Conservation (phyloP, 2,329 filamentous ascomycete genomes). For the Lachnellula cervina region DNA sequence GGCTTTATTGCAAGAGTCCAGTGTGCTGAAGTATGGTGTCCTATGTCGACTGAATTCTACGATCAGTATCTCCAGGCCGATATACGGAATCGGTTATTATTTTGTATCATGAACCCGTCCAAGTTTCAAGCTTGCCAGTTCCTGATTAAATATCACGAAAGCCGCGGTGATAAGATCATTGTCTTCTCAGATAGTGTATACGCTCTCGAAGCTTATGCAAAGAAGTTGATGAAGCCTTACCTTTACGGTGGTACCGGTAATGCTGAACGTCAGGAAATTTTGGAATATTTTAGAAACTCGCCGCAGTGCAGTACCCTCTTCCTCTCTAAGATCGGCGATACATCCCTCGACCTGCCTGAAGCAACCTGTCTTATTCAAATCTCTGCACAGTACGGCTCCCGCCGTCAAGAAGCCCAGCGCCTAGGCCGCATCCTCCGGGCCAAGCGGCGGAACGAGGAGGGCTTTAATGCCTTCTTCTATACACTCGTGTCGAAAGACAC, state of each 20-base stretch:
- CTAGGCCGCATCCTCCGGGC: slow-evolving; percentile 89
- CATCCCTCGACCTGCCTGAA: slow-evolving; percentile 93
- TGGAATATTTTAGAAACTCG: slow-evolving; percentile 92
- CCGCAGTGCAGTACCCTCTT: slow-evolving; percentile 85
- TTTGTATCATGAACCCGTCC: slow-evolving; percentile 96
- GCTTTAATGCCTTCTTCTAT: slow-evolving; percentile 99
- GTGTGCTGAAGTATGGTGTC: slow-evolving; percentile 98
- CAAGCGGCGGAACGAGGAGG: slow-evolving; percentile 93
- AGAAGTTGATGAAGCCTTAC: slow-evolving; percentile 77
- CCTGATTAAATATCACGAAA: slow-evolving; percentile 96
- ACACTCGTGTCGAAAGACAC: slow-evolving; percentile 96
- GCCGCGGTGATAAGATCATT: slow-evolving; percentile 92
- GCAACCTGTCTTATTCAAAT: slow-evolving; percentile 97
- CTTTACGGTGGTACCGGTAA: slow-evolving; percentile 89
- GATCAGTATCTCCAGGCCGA: slow-evolving; percentile 79
- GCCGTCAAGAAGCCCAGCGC: slow-evolving; percentile 91
- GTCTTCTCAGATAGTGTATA: slow-evolving; percentile 98
- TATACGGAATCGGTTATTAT: slow-evolving; percentile 59
- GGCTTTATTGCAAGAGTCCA: slow-evolving; percentile 96
- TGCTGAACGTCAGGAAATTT: slow-evolving; percentile 80
- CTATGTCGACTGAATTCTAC: slow-evolving; percentile 98
- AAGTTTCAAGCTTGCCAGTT: slow-evolving; percentile 98
- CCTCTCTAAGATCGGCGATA: slow-evolving; percentile 95
- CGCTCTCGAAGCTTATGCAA: slow-evolving; percentile 78
- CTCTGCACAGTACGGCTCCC: slow-evolving; percentile 93